phyloP scores from a whole-genome alignment of 73 alveolate genomes.

The Paramecium pentaurelia region DNA sequence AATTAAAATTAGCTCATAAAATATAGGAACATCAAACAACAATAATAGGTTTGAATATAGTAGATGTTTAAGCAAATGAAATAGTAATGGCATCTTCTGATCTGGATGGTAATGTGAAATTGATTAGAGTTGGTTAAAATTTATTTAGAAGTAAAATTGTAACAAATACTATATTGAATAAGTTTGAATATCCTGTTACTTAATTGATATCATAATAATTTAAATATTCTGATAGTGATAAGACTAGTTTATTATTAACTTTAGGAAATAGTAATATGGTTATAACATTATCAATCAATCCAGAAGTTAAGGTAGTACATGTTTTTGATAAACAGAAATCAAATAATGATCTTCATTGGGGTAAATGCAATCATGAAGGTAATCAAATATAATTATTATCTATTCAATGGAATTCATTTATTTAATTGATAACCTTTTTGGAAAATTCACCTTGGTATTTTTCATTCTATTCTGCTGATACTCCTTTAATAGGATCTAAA shows the following conservation, averaged over 20 bases:
- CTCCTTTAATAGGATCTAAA: background rate
- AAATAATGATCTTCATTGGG: background rate
- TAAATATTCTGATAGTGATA: background rate
- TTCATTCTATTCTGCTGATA: constrained; percentile 1
- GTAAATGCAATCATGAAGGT: background rate
- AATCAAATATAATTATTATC: background rate
- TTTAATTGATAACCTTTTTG: background rate
- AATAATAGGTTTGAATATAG: background rate
- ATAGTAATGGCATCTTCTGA: background rate
- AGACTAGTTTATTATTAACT: background rate
- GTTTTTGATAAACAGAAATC: constrained; percentile 24
- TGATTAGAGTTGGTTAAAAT: background rate
- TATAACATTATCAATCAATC: background rate
- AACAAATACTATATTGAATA: background rate
- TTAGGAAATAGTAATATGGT: background rate
- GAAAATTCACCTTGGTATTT: constrained; percentile 6
- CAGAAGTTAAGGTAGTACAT: background rate
- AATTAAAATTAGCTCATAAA: background rate
- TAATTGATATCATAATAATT: background rate
- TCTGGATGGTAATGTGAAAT: constrained; percentile 1
- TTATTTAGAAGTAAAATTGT: background rate
- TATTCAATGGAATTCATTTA: constrained; percentile 33
- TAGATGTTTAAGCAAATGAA: background rate
- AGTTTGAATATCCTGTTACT: background rate
- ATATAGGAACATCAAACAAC: background rate